A percentile compares a stretch with the other conserved stretches of the same genome.
phyloP scores from a whole-genome alignment of 805 yeast species.

The Saccharomycopsis javanensis region DNA sequence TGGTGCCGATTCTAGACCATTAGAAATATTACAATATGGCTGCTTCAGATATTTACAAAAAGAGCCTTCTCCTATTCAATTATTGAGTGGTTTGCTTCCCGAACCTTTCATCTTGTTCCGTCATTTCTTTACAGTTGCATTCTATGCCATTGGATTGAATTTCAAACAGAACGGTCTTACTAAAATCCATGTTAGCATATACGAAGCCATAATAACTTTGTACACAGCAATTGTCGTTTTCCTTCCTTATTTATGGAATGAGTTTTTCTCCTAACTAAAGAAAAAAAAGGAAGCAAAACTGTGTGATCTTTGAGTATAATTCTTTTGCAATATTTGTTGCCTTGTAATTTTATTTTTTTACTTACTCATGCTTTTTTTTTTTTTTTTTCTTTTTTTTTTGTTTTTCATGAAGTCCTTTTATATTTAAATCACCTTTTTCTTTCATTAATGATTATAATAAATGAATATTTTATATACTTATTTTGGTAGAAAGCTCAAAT shows the following conservation, averaged over 20 bases:
- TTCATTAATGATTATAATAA: too few species aligned
- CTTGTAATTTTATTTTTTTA: too few species aligned
- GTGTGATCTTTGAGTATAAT: too few species aligned
- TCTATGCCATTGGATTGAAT: slow-evolving; percentile 69
- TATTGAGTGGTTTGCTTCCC: slow-evolving; percentile 75
- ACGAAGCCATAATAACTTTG: slow-evolving; percentile 59
- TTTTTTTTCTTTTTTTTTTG: too few species aligned
- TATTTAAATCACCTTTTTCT: too few species aligned
- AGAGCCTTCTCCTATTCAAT: slow-evolving; percentile 67
- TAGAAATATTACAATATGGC: slow-evolving; percentile 69
- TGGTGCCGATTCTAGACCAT: slow-evolving; percentile 67
- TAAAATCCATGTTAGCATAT: slow-evolving; percentile 61
- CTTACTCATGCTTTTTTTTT: too few species aligned
- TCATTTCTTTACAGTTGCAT: slow-evolving; percentile 87
- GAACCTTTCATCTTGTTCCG: slow-evolving; percentile 63
- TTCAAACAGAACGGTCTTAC: slow-evolving; percentile 52
- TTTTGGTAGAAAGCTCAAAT: too few species aligned
- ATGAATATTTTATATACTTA: too few species aligned
- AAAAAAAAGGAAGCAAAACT: not conserved
- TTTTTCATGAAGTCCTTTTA: too few species aligned
- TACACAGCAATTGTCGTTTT: slow-evolving; percentile 69
- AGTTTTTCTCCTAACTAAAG: slow-evolving; percentile 33
- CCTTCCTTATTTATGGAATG: slow-evolving; percentile 62
- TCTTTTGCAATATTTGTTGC: not conserved
- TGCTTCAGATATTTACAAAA: slow-evolving; percentile 82